phyloP scores from a whole-genome alignment of 495 filamentous ascomycete species.

The Immersiella caudata region DNA sequence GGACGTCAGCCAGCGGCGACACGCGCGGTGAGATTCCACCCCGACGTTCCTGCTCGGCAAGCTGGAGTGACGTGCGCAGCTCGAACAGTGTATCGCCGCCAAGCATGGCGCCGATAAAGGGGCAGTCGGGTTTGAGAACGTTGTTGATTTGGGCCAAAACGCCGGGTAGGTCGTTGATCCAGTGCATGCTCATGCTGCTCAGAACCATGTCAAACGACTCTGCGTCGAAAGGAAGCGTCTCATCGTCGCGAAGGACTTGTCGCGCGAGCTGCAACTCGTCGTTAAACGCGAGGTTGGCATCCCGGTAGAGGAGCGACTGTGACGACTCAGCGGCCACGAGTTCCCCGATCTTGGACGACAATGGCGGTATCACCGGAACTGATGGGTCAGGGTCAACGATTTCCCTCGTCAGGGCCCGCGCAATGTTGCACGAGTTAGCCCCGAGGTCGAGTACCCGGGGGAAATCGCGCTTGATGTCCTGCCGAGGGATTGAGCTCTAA shows the following conservation, averaged over 20 bases:
- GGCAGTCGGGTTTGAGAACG: constrained; percentile 84
- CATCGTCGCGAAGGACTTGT: constrained; percentile 70
- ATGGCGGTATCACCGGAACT: constrained; percentile 58
- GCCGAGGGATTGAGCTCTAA: constrained; percentile 14
- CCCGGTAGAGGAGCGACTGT: constrained; percentile 75
- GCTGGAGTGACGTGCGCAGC: constrained; percentile 88
- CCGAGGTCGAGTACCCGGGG: constrained; percentile 88
- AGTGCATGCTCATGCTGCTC: constrained; percentile 86
- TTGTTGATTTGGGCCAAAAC: constrained; percentile 78
- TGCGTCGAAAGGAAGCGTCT: constrained; percentile 73
- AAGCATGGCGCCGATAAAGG: constrained; percentile 94
- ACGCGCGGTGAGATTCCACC: constrained; percentile 88
- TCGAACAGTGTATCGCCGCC: constrained; percentile 95
- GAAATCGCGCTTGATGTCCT: constrained; percentile 92
- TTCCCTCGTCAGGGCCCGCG: constrained; percentile 70
- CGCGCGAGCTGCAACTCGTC: constrained; percentile 72
- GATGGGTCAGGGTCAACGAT: constrained; percentile 62
- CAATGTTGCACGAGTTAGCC: constrained; percentile 94
- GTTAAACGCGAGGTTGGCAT: constrained; percentile 77
- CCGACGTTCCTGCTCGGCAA: constrained; percentile 84
- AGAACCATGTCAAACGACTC: constrained; percentile 86
- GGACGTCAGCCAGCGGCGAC: constrained; percentile 87
- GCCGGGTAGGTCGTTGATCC: constrained; percentile 94
- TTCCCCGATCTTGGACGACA: constrained; percentile 66
- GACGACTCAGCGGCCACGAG: constrained; percentile 84